A percentile compares a stretch with the other conserved stretches of the same genome.
Evolutionary conservation across 2,329 filamentous ascomycete genomes (phyloP).

Genomic region (Xylogone sp.): DNA sequence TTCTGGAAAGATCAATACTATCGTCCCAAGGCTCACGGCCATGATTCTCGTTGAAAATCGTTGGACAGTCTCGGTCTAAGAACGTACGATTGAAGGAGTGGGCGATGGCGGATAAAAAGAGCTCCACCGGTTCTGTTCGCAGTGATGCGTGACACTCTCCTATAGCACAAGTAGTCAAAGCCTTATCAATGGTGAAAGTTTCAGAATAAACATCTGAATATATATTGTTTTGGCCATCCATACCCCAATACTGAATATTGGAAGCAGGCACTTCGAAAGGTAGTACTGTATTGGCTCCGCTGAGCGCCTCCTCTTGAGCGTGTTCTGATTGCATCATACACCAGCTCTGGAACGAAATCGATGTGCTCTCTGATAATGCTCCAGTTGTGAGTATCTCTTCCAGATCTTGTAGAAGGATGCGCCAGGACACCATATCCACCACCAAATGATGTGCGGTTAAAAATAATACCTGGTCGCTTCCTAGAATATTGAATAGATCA

Average conservation of each 20-base stretch:
- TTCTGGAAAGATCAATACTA: conserved; percentile 32
- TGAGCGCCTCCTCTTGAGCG: conserved; percentile 18
- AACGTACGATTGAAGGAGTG: conserved; percentile 33
- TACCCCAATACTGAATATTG: no score
- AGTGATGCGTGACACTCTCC: no score
- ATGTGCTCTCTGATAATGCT: conserved; percentile 12
- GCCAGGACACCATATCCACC: conserved; percentile 33
- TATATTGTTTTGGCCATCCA: no score
- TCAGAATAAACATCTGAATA: no score
- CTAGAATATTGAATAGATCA: no score
- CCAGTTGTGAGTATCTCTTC: conserved; percentile 24
- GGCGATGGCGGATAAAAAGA: conserved; percentile 32
- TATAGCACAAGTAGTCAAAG: no score
- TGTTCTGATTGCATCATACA: conserved; percentile 28
- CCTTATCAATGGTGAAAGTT: no score
- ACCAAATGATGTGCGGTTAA: conserved; percentile 15
- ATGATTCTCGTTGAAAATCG: conserved; percentile 38
- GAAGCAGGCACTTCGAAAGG: no score
- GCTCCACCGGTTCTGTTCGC: conserved; percentile 33
- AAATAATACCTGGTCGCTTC: no score
- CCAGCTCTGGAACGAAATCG: conserved; percentile 31
- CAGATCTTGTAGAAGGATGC: conserved; percentile 30
- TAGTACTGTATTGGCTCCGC: no score
- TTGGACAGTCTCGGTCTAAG: conserved; percentile 28
- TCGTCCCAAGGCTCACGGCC: conserved; percentile 34